These are phyloP conservation scores for Phytopythium aichiense DNA, from an alignment of 352 stramenopile genomes.

Conservation along the genomic window DNA sequence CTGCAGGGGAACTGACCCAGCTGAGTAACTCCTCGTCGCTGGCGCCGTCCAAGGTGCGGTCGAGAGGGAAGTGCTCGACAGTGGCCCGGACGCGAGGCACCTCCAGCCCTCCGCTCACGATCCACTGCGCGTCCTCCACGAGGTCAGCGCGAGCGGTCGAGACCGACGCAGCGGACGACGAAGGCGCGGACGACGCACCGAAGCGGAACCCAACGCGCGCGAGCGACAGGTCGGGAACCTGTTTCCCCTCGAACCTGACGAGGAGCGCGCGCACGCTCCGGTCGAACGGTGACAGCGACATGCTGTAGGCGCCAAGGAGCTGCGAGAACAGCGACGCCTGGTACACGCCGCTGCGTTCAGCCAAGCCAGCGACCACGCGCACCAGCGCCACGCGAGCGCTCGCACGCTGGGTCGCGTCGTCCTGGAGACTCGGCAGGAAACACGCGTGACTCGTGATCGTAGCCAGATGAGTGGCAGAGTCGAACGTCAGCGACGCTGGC, in stretches of 20 bases:
- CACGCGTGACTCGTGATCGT: constrained; percentile 21
- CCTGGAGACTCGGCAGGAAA: constrained; percentile 26
- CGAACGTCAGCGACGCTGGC: constrained; percentile 15
- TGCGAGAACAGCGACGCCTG: constrained; percentile 46
- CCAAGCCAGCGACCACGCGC: constrained; percentile 37
- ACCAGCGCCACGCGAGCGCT: constrained; percentile 25
- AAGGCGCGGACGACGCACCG: constrained; percentile 42
- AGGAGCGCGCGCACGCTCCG: constrained; percentile 31
- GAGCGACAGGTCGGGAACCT: constrained; percentile 47
- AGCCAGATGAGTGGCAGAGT: constrained; percentile 34
- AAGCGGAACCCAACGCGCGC: constrained; percentile 66
- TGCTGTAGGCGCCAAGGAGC: constrained; percentile 60
- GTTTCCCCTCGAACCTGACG: constrained; percentile 1
- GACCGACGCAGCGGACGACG: constrained; percentile 17
- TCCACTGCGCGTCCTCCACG: constrained; percentile 62
- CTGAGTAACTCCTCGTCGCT: constrained; percentile 26
- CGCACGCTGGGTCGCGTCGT: constrained; percentile 7
- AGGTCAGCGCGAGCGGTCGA: constrained; percentile 45
- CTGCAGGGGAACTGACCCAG: background rate
- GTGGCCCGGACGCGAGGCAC: constrained; percentile 55
- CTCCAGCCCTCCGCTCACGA: constrained; percentile 65
- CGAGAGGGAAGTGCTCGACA: constrained; percentile 63
- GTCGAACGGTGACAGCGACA: constrained; percentile 63
- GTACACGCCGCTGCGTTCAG: constrained; percentile 38
- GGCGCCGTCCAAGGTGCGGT: constrained; percentile 30